Base-by-base conservation (phyloP, 2,329 filamentous ascomycete species). In the Neonectria magnoliae region DNA sequence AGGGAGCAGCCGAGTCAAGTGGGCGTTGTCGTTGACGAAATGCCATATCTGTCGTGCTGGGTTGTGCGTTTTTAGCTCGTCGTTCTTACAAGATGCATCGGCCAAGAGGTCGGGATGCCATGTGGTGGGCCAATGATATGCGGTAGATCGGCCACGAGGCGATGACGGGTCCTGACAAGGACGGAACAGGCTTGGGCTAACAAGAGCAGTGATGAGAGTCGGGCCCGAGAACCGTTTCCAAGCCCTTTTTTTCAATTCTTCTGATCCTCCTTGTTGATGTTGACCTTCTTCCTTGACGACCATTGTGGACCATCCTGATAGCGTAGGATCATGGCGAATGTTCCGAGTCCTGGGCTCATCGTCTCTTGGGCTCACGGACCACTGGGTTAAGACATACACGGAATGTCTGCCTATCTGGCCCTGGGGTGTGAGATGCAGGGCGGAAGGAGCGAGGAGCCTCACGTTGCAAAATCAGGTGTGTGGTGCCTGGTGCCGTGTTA, bases 61-160 rank as follows among this genome's bases (percentile, higher is more conserved):
- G 60, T 62, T 13, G 36, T 38, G 36, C 36, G 16, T n/a, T 36
- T 5, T 13, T 38, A 38, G 36, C 36, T 16, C 36, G 16, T 38
- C 54, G 54, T 61, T n/a, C 13, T 16, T 9, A 33, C 20, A 50
- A 55, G 51, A 55, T 50, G 58, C 48, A 47, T 54, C 41, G 31
- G 52, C 29, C 50, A 8, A 5, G 38, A 18, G 42, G 54, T 44
- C 53, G 53, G 18, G n/a, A 22, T 27, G 22, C 5, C 1, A 11
- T 7, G 41, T 14, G n/a, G 42, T 42, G 10, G 48, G 62, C 71
- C 71, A 73, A 73, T 73, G 57, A 62, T 22, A 68, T 14, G 0
- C 29, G 56, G 18, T 60, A 57, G 54, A 55, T 68, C 48, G 36
- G 54, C 71, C 71, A 73, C 71, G 71, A 66, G 71, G 71, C 50